A percentile compares a stretch with the other conserved stretches of the same genome.
Conservation (phyloP, 495 filamentous ascomycete genomes). For the Poronia punctata region DNA sequence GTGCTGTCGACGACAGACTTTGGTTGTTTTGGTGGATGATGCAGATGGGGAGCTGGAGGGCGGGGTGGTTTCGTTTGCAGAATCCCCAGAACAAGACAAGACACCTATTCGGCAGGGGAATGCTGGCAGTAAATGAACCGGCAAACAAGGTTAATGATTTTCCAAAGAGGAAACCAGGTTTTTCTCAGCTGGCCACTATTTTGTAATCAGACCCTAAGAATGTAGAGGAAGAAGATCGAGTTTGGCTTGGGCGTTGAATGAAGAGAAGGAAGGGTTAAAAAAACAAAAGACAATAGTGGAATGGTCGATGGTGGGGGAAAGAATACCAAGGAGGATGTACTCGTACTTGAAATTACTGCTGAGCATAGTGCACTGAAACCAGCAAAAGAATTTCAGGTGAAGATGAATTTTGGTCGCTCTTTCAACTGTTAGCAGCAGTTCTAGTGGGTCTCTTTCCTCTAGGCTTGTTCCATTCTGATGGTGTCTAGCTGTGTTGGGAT, state of each 20-base stretch:
- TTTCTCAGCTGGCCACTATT: too few species aligned
- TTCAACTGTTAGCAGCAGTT: constrained; percentile 20
- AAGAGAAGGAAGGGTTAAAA: too few species aligned
- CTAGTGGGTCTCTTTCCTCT: constrained; percentile 4
- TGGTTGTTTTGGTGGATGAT: constrained; percentile 20
- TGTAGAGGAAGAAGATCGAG: too few species aligned
- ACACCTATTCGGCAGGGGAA: too few species aligned
- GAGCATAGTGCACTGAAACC: constrained; percentile 20
- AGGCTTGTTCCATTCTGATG: too few species aligned
- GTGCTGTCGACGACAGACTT: constrained; percentile 14
- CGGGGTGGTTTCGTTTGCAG: constrained; percentile 32
- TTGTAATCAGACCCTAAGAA: too few species aligned
- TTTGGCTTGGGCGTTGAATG: too few species aligned
- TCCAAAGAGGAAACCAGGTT: too few species aligned
- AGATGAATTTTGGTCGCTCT: constrained; percentile 20
- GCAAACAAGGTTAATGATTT: too few species aligned
- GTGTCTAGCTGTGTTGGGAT: too few species aligned
- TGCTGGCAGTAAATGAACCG: constrained; percentile 20
- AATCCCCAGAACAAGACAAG: constrained; percentile 11
- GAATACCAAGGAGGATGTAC: background rate
- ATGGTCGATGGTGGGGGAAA: constrained; percentile 22
- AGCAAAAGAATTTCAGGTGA: constrained; percentile 23
- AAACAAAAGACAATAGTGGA: too few species aligned
- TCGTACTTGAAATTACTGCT: constrained; percentile 12
- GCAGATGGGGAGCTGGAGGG: constrained; percentile 28